Evolutionary conservation across 495 filamentous ascomycete genomes (phyloP).

Genomic region (Xylaria acuta): DNA sequence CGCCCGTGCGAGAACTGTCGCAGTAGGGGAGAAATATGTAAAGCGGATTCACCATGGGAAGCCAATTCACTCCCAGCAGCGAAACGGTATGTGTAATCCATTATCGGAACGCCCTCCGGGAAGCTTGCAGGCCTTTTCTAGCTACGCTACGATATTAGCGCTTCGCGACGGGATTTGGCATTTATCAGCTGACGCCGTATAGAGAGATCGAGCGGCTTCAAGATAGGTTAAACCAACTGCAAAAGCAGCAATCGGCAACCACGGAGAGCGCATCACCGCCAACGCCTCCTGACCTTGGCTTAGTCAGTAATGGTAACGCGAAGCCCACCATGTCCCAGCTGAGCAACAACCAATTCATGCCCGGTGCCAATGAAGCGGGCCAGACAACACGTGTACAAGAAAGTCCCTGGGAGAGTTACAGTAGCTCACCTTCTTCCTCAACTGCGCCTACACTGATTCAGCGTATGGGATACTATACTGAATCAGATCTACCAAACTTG

Average conservation of each 20-base stretch:
- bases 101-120: neutral
- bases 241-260: neutral
- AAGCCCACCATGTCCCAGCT: neutral
- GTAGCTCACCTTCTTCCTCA: conserved; percentile 6
- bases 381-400: neutral
- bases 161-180: neutral
- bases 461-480: conserved; percentile 2
- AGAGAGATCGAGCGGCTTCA: neutral
- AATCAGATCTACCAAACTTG: neutral
- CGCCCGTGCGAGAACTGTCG: conserved; percentile 20
- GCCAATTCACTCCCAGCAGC: neutral
- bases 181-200: neutral
- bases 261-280: neutral
- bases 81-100: neutral
- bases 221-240: neutral
- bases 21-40: conserved; percentile 14
- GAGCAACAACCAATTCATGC: neutral
- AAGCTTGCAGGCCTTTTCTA: neutral
- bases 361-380: neutral
- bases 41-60: conserved; percentile 3
- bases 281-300: neutral
- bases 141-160: neutral
- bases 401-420: conserved; percentile 3
- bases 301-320: neutral
- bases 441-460: neutral